Conservation (phyloP, 345 rosid genomes). For the Pugionium cornutum region DNA sequence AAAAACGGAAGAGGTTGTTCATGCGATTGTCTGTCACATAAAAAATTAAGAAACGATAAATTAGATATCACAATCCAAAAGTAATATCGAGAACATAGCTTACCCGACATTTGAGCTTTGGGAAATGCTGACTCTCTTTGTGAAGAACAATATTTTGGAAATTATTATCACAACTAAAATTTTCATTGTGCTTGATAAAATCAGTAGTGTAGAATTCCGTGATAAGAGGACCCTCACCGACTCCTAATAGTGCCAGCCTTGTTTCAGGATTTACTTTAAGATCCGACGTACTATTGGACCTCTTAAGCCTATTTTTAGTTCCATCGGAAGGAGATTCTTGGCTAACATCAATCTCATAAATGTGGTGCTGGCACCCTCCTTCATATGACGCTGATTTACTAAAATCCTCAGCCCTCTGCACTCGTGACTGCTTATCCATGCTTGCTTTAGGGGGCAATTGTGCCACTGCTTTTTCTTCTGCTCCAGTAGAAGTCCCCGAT, state of each 20-base stretch:
- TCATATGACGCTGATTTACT: conserved; percentile 40
- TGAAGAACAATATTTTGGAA: conserved; percentile 45
- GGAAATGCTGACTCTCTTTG: conserved; percentile 52
- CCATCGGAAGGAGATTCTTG: conserved; percentile 44
- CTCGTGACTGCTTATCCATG: conserved; percentile 43
- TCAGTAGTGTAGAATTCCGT: conserved; percentile 73
- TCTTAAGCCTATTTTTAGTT: conserved; percentile 65
- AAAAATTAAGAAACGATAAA: conserved; percentile 7
- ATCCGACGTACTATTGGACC: conserved; percentile 84
- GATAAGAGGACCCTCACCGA: conserved; percentile 61
- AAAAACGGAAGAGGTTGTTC: conserved; percentile 29
- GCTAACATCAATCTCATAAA: conserved; percentile 35
- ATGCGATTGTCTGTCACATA: conserved; percentile 15
- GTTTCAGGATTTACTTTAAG: conserved; percentile 52
- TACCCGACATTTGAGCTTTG: conserved; percentile 83
- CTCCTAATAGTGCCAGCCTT: conserved; percentile 53
- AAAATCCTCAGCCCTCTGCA: conserved; percentile 33
- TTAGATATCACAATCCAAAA: conserved; percentile 15
- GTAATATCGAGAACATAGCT: conserved; percentile 39
- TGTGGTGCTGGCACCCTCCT: conserved; percentile 29
- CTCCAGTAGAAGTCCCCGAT: conserved; percentile 37
- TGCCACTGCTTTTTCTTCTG: conserved; percentile 46
- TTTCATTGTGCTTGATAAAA: conserved; percentile 46
- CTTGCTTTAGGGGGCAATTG: conserved; percentile 43
- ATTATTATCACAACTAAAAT: conserved; percentile 38